phyloP scores from a whole-genome alignment of 192 early-diverging fungal genomes.

The Backusella parvicylindrica region DNA sequence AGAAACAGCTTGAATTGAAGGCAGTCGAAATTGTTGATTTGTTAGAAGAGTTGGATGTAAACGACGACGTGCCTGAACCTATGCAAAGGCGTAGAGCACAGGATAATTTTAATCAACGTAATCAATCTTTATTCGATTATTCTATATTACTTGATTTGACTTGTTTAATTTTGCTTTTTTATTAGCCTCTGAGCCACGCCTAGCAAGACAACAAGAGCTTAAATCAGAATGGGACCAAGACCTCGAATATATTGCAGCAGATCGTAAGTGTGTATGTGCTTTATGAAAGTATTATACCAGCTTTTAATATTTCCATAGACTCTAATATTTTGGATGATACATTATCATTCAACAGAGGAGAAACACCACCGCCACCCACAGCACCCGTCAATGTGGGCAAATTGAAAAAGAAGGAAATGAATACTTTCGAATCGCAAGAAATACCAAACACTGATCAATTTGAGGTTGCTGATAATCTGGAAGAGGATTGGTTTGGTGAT shows the following conservation, averaged over 20 bases:
- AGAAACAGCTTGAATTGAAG: constrained; percentile 53
- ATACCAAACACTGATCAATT: constrained; percentile 39
- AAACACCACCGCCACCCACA: constrained; percentile 16
- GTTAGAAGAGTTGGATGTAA: constrained; percentile 36
- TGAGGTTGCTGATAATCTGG: constrained; percentile 35
- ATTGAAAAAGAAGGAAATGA: constrained; percentile 16
- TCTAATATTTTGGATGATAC: neutral
- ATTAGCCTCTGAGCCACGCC: constrained; percentile 11
- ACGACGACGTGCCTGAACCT: constrained; percentile 25
- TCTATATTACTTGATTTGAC: neutral
- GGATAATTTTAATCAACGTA: constrained; percentile 28
- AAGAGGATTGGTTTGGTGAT: constrained; percentile 48
- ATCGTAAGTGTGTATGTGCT: neutral
- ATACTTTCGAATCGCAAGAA: constrained; percentile 1
- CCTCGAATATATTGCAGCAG: constrained; percentile 10
- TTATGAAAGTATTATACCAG: neutral
- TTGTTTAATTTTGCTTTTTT: neutral
- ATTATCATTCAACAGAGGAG: neutral
- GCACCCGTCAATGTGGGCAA: constrained; percentile 3
- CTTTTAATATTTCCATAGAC: neutral
- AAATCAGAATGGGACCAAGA: constrained; percentile 19
- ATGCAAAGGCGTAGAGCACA: constrained; percentile 24
- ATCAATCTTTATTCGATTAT: neutral
- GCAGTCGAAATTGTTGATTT: constrained; percentile 45
- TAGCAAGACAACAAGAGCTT: constrained; percentile 17